A percentile compares a stretch with the other conserved stretches of the same genome.
phyloP scores from a whole-genome alignment of 106 monocot species.

The Acorus gramineus region DNA sequence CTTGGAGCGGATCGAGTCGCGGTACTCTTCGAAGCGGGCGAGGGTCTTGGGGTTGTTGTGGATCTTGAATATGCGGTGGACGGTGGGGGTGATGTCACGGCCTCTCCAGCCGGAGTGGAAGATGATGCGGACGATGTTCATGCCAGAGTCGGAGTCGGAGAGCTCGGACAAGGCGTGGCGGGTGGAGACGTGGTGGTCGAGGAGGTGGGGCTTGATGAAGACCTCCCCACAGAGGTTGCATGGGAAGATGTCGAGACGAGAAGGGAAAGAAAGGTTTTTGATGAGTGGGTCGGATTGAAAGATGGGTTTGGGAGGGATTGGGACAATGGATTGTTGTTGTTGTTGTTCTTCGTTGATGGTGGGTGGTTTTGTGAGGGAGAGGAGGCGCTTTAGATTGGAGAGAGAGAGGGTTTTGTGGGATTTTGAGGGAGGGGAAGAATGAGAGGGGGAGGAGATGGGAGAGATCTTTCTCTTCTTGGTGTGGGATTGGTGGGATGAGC shows the following conservation, averaged over 20 bases:
- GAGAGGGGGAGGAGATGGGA: not conserved
- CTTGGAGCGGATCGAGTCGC: slow-evolving; percentile 34
- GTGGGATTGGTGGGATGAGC: not conserved
- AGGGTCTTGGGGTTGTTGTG: slow-evolving; percentile 34
- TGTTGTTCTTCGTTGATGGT: not conserved
- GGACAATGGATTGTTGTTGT: not conserved
- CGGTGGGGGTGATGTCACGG: slow-evolving; percentile 1
- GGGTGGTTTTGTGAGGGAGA: not conserved
- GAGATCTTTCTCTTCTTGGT: slow-evolving; percentile 10
- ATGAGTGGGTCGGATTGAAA: not conserved
- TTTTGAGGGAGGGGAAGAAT: not conserved
- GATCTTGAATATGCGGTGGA: slow-evolving; percentile 48
- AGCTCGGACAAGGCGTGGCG: slow-evolving; percentile 47
- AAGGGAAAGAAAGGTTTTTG: slow-evolving; percentile 17
- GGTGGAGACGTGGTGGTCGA: slow-evolving; percentile 37
- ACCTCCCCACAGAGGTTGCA: slow-evolving; percentile 40
- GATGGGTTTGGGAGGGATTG: not conserved
- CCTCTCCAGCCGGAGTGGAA: slow-evolving; percentile 52
- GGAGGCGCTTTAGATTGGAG: not conserved
- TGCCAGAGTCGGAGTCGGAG: slow-evolving; percentile 36
- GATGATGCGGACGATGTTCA: slow-evolving; percentile 54
- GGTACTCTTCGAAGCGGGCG: slow-evolving; percentile 58
- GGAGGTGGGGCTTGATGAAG: slow-evolving; percentile 20
- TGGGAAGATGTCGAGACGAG: slow-evolving; percentile 29
- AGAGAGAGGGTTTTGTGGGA: not conserved